A percentile compares a stretch with the other conserved stretches of the same genome.
phyloP scores from a whole-genome alignment of 2,329 filamentous ascomycete species.

The Cordyceps cateniannulata region DNA sequence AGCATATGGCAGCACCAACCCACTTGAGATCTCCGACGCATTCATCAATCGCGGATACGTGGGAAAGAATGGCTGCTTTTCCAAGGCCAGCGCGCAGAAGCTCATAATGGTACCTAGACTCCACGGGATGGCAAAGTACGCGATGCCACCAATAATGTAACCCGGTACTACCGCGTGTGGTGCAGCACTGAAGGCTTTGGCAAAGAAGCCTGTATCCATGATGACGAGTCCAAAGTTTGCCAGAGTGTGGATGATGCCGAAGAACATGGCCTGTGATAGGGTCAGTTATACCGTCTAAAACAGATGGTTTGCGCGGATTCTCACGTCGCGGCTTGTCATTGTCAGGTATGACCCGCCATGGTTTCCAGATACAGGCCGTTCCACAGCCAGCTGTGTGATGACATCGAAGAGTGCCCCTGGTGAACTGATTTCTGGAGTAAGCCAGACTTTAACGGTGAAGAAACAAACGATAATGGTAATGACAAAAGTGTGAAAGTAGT shows the following conservation, averaged over 20 bases:
- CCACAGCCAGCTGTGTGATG: slow-evolving; percentile 35
- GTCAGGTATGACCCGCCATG: slow-evolving; percentile 48
- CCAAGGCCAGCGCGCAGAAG: slow-evolving; percentile 39
- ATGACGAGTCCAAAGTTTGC: slow-evolving; percentile 48
- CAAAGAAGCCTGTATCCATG: slow-evolving; percentile 48
- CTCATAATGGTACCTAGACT: slow-evolving; percentile 45
- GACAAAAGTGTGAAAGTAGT: slow-evolving; percentile 48
- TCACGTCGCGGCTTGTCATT: slow-evolving; percentile 44
- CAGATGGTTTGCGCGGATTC: slow-evolving; percentile 3
- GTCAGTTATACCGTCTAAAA: neutral
- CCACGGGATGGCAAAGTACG: slow-evolving; percentile 50
- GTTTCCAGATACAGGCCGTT: slow-evolving; percentile 44
- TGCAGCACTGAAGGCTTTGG: slow-evolving; percentile 44
- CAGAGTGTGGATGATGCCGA: slow-evolving; percentile 41
- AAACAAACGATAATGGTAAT: slow-evolving; percentile 47
- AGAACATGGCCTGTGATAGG: slow-evolving; percentile 35
- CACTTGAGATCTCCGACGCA: slow-evolving; percentile 55
- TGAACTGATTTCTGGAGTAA: slow-evolving; percentile 40
- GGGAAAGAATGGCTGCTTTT: slow-evolving; percentile 42
- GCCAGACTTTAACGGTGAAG: slow-evolving; percentile 40
- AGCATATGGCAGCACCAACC: slow-evolving; percentile 63
- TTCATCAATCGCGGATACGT: slow-evolving; percentile 52
- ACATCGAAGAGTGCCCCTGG: slow-evolving; percentile 43
- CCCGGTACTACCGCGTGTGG: slow-evolving; percentile 43
- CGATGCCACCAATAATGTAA: slow-evolving; percentile 46